Conservation (phyloP, 306 rosid species). For the Prinsepia uniflora region DNA sequence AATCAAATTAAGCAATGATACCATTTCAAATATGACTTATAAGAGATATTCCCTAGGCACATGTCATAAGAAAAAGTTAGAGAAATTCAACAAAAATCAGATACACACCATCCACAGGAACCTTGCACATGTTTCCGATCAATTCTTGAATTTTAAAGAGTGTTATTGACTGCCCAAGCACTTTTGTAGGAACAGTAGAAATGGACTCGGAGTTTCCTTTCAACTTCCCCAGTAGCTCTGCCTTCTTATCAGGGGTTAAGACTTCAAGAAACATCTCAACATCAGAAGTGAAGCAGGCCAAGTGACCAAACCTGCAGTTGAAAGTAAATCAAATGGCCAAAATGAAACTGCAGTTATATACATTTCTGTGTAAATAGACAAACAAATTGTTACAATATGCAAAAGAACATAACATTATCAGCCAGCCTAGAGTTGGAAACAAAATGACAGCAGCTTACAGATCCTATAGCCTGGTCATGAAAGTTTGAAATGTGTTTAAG, state of each 20-base stretch:
- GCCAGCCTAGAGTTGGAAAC: slow-evolving; percentile 13
- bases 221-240: slow-evolving; percentile 55
- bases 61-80: not conserved
- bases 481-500: not conserved
- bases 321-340: slow-evolving; percentile 28
- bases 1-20: not conserved
- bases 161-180: slow-evolving; percentile 70
- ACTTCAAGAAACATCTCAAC: slow-evolving; percentile 71
- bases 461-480: not conserved
- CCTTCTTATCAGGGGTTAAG: slow-evolving; percentile 59
- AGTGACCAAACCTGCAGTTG: slow-evolving; percentile 82
- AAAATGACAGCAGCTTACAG: not conserved
- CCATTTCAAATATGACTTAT: not conserved
- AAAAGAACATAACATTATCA: not conserved
- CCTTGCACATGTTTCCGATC: slow-evolving; percentile 43
- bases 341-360: slow-evolving; percentile 10
- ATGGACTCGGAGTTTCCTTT: slow-evolving; percentile 33
- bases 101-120: slow-evolving; percentile 62
- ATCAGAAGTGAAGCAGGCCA: slow-evolving; percentile 76
- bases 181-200: slow-evolving; percentile 47
- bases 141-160: slow-evolving; percentile 65
- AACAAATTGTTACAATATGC: not conserved
- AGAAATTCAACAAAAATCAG: slow-evolving; percentile 1
- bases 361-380: not conserved
- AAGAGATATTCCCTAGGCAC: not conserved